Evolutionary conservation across 805 yeast genomes (phyloP), one percentile per base, ranked within the genome.

Genomic region (Cyberlindnera maclurae): DNA sequence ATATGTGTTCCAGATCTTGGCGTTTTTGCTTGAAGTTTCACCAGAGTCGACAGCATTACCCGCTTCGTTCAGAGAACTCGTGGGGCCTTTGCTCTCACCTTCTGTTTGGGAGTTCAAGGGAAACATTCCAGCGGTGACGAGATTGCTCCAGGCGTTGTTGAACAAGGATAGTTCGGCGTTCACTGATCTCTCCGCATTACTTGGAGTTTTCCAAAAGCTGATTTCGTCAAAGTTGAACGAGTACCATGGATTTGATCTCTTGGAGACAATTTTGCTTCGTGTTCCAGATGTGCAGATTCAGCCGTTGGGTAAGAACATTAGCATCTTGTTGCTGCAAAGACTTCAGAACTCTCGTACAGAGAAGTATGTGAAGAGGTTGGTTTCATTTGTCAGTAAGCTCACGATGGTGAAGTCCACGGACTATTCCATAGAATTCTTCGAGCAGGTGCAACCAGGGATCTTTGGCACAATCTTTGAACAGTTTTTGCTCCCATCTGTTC

Each of bases 171-270:
- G 52, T 9, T 38, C 49, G 3, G 50, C 60, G 2, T 69, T 63
- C 34, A 50, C 54, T n/a, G 72, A 69, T 35, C 58, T 87, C 31
- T 74, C 83, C 27, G 95, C 97, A 3, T 73, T 93, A 24, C 66
- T 93, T 30, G 99, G 99, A 29, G 95, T 93, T n/a, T 94, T 86
- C 68, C 98, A 94, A 64, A 87, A 89, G 58, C 67, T 93, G 47
- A 77, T 93, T 37, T 78, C 96, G 1, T 86, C 97, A 0, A 83
- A 82, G 48, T 71, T 77, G 12, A 82, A 87, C 51, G 97, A 93
- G 52, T 63, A 63, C 29, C 72, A 77, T 51, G 97, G 97, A 2
- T 82, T 93, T 59, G 97, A 93, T 40, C 64, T 93, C 31, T 62
- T 93, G 33, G 89, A 84, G 55, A 64, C 71, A 3, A 79, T 93